Conservation (phyloP, 2,329 filamentous ascomycete species). For the Calonectria montana region DNA sequence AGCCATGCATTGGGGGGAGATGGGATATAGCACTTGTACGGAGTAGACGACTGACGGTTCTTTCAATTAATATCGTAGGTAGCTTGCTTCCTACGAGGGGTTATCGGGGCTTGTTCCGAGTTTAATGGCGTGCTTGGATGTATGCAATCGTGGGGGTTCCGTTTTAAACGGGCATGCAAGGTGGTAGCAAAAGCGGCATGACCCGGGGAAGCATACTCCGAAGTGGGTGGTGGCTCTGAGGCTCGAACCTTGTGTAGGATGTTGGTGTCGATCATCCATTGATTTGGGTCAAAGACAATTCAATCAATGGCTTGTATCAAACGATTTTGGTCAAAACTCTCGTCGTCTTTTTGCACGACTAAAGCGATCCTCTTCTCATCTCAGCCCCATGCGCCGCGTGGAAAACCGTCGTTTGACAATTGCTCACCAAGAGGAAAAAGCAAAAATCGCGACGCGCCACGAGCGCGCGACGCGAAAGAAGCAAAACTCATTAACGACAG, state of each 20-base stretch:
- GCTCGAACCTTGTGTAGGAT: not conserved
- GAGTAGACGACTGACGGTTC: not conserved
- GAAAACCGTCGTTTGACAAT: conserved; percentile 10
- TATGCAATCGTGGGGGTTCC: not conserved
- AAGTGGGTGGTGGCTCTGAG: not conserved
- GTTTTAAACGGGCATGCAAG: not conserved
- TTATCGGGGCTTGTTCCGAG: not conserved
- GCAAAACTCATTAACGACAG: conserved; percentile 12
- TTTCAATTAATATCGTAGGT: not conserved
- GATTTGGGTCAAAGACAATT: not conserved
- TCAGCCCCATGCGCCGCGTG: not conserved
- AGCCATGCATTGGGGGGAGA: not conserved
- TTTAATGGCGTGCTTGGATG: not conserved
- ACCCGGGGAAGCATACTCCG: not conserved
- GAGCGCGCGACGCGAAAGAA: conserved; percentile 17
- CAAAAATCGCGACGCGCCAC: conserved; percentile 9
- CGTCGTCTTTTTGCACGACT: not conserved
- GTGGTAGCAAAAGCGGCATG: not conserved
- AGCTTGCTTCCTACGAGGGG: not conserved
- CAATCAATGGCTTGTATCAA: not conserved
- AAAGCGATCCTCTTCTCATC: not conserved
- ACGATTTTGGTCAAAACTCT: not conserved
- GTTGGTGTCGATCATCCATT: not conserved
- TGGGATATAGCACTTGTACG: not conserved
- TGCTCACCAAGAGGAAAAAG: not conserved